Evolutionary conservation across 345 rosid genomes (phyloP).

Genomic region (Raphanus raphanistrum): DNA sequence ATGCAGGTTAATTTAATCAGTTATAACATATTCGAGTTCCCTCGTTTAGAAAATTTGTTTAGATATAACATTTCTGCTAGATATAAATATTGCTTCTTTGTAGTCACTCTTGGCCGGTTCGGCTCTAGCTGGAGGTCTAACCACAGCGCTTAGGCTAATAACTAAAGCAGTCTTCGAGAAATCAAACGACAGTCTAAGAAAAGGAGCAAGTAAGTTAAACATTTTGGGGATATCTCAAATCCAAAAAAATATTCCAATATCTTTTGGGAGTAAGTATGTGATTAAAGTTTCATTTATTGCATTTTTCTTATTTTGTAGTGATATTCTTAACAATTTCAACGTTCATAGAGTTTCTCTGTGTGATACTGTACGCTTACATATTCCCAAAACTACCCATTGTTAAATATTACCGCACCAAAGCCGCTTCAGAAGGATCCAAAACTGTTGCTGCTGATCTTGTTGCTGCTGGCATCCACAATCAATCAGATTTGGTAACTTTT

Average conservation of each 20-base stretch:
- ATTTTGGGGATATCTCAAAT: background rate
- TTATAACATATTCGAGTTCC: background rate
- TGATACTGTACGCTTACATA: slow-evolving; percentile 56
- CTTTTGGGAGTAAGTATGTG: background rate
- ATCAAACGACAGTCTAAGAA: slow-evolving; percentile 56
- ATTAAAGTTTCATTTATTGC: background rate
- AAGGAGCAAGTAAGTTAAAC: slow-evolving; percentile 65
- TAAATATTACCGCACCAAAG: slow-evolving; percentile 70
- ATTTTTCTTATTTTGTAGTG: slow-evolving; percentile 43
- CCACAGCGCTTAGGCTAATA: slow-evolving; percentile 71
- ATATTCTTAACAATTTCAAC: slow-evolving; percentile 71
- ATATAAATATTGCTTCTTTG: slow-evolving; percentile 8
- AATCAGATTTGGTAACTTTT: slow-evolving; percentile 26
- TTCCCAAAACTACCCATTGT: slow-evolving; percentile 79
- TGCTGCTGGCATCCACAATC: slow-evolving; percentile 62
- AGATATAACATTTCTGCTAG: background rate
- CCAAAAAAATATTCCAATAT: background rate
- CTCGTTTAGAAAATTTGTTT: background rate
- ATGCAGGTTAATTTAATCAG: slow-evolving; percentile 56
- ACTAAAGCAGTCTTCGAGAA: slow-evolving; percentile 79
- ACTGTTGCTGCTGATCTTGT: slow-evolving; percentile 83
- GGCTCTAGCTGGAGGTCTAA: slow-evolving; percentile 79
- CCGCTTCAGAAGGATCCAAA: slow-evolving; percentile 83
- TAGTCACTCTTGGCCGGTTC: slow-evolving; percentile 81
- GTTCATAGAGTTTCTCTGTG: slow-evolving; percentile 59